A percentile compares a stretch with the other conserved stretches of the same genome.
phyloP scores from a whole-genome alignment of 306 rosid genomes.

The Cotoneaster glaucophyllus region DNA sequence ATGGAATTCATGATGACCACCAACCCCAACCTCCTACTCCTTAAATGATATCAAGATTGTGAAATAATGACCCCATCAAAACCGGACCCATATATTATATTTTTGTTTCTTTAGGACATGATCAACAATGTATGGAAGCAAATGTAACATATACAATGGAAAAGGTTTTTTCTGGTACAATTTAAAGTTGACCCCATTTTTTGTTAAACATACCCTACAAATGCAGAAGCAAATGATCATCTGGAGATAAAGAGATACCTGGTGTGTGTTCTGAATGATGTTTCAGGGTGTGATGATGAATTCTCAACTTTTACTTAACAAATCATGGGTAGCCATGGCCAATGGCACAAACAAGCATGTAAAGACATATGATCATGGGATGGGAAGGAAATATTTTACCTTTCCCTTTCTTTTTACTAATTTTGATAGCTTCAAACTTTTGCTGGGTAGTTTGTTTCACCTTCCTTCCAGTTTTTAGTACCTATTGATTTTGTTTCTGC shows the following conservation, averaged over 20 bases:
- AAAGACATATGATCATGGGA: conserved; percentile 24
- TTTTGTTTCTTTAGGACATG: conserved; percentile 23
- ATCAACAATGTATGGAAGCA: neutral
- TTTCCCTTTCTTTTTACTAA: conserved; percentile 19
- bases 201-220: conserved; percentile 1
- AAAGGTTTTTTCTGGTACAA: neutral
- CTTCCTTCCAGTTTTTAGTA: conserved; percentile 22
- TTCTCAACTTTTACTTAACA: conserved; percentile 17
- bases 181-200: conserved; percentile 3
- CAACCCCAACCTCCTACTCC: conserved; percentile 18
- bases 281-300: conserved; percentile 33
- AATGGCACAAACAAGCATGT: conserved; percentile 60
- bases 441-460: conserved; percentile 10
- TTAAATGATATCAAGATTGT: conserved; percentile 18
- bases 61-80: conserved; percentile 21
- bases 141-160: neutral
- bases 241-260: conserved; percentile 7
- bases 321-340: neutral
- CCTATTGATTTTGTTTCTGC: conserved; percentile 22
- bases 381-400: neutral
- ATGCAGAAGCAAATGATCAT: conserved; percentile 20
- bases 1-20: conserved; percentile 11
- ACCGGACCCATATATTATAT: conserved; percentile 28
- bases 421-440: conserved; percentile 39
- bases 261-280: neutral